Conservation (phyloP, 2,329 filamentous ascomycete genomes). For the Beauveria asiatica region DNA sequence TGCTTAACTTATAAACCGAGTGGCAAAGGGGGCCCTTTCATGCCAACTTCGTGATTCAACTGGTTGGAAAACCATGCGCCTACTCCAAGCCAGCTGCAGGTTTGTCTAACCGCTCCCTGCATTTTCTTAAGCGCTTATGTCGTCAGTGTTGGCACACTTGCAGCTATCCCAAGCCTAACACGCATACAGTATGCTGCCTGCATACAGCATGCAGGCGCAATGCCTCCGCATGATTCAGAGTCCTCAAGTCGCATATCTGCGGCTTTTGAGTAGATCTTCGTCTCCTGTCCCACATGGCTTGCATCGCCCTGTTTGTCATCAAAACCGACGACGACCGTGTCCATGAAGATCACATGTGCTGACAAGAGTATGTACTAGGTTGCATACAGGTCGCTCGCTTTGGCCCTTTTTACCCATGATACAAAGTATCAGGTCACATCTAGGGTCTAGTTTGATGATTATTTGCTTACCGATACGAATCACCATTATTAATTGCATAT, state of each 20-base stretch:
- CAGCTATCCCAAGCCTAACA: too few species aligned
- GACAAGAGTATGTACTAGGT: too few species aligned
- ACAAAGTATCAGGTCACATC: too few species aligned
- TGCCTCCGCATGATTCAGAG: not conserved
- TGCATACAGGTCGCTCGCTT: too few species aligned
- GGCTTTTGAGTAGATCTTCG: not conserved
- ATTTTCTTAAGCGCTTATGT: not conserved
- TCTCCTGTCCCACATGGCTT: not conserved
- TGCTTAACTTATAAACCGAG: not conserved
- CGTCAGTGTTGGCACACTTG: too few species aligned
- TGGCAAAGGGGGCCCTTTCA: not conserved
- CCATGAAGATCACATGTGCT: too few species aligned
- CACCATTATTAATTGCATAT: too few species aligned
- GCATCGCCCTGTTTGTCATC: not conserved
- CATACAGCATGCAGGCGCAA: not conserved
- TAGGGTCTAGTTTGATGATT: too few species aligned
- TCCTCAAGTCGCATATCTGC: not conserved
- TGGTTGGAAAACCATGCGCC: not conserved
- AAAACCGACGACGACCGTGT: not conserved
- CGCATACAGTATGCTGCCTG: too few species aligned
- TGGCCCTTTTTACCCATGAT: too few species aligned
- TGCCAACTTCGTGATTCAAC: not conserved
- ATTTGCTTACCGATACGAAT: too few species aligned
- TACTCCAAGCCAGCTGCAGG: not conserved
- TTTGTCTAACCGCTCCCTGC: too few species aligned